These are phyloP conservation scores for Metschnikowia lochheadii DNA, from an alignment of 805 yeast species.

Conservation along the genomic window DNA sequence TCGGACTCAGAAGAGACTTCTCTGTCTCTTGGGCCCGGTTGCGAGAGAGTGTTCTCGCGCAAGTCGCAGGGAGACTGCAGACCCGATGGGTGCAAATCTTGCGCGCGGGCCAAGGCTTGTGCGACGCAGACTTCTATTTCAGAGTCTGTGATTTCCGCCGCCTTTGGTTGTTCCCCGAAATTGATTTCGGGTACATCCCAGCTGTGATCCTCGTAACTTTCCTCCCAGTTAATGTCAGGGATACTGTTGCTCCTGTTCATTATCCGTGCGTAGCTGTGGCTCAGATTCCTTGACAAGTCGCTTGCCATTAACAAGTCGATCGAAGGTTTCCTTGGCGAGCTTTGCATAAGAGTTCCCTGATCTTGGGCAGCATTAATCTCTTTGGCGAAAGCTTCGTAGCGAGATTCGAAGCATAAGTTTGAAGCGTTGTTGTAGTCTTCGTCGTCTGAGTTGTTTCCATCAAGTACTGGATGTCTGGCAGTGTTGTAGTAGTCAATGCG, in stretches of 20 bases:
- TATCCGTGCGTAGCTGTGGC: background rate
- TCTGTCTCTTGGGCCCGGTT: background rate
- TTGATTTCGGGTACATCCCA: background rate
- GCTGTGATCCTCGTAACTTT: background rate
- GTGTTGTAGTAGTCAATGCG: background rate
- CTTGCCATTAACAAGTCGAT: background rate
- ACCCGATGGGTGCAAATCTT: background rate
- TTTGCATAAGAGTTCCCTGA: background rate
- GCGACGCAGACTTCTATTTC: conserved; percentile 1
- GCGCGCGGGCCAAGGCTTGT: background rate
- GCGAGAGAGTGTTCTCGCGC: background rate
- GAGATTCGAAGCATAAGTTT: background rate
- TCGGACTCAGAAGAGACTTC: background rate
- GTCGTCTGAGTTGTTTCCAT: conserved; percentile 3
- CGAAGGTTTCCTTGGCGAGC: background rate
- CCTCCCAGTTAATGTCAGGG: background rate
- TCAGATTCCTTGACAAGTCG: background rate
- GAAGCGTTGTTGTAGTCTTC: background rate
- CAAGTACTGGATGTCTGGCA: background rate
- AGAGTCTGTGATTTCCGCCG: background rate
- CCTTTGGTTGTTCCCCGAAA: background rate
- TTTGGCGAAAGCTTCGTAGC: background rate
- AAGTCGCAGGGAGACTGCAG: background rate
- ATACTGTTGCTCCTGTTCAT: background rate
- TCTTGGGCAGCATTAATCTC: background rate